Conservation (phyloP, 2,329 filamentous ascomycete genomes). For the Nemania diffusa region DNA sequence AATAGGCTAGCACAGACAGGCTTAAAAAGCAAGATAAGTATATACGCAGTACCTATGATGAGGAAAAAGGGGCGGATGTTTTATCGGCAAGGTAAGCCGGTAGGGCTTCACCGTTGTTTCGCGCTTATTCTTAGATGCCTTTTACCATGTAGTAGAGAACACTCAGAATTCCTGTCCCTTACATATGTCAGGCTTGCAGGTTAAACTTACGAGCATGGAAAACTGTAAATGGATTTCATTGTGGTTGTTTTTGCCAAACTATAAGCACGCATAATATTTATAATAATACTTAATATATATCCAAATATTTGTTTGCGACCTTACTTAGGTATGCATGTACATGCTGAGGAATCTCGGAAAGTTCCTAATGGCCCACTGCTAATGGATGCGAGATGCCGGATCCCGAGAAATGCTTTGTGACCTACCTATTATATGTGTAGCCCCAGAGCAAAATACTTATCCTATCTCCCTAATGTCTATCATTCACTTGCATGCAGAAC, state of each 20-base stretch:
- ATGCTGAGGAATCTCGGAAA: neutral
- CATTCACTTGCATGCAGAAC: conserved; percentile 34
- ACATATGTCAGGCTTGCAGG: neutral
- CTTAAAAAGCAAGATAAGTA: neutral
- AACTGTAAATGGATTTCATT: too few species aligned
- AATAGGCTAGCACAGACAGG: too few species aligned
- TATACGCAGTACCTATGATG: neutral
- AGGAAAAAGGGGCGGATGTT: neutral
- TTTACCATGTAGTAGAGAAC: neutral
- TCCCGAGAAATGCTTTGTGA: conserved; percentile 25
- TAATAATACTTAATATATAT: too few species aligned
- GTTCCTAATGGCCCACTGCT: conserved; percentile 8
- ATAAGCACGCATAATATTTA: too few species aligned
- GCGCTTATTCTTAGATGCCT: conserved; percentile 6
- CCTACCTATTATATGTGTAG: conserved; percentile 22
- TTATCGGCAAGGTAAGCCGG: conserved; percentile 15
- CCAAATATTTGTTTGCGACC: too few species aligned
- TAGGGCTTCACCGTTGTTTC: conserved; percentile 35
- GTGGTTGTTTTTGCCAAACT: too few species aligned
- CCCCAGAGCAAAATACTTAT: conserved; percentile 18
- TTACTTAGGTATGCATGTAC: neutral
- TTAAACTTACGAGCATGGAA: neutral
- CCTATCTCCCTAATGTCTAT: conserved; percentile 28
- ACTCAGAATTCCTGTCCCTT: neutral
- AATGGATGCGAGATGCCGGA: conserved; percentile 33